Conservation (phyloP, 2,329 filamentous ascomycete species). For the Stachybotrys echinatus region DNA sequence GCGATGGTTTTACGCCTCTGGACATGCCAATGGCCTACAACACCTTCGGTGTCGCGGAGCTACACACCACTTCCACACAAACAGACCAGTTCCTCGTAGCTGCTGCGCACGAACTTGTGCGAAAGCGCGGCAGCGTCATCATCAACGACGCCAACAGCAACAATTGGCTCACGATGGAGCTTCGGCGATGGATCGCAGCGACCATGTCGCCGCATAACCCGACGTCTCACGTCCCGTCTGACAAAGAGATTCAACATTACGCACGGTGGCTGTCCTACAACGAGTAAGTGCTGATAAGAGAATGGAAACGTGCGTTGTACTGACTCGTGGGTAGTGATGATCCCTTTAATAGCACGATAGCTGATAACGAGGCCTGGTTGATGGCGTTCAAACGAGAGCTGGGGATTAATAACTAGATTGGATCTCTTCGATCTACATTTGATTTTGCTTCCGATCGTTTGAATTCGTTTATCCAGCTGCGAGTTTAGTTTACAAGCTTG, state of each 20-base stretch:
- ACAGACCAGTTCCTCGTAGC: not conserved
- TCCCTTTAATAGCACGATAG: slow-evolving; percentile 17
- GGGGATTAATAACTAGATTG: slow-evolving; percentile 7
- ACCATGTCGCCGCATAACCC: slow-evolving; percentile 19
- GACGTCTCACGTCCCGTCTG: slow-evolving; percentile 12
- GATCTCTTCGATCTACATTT: no score
- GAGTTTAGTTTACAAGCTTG: no score
- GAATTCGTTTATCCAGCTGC: no score
- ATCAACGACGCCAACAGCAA: slow-evolving; percentile 17
- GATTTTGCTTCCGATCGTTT: no score
- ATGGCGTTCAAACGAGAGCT: slow-evolving; percentile 15
- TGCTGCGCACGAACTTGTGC: slow-evolving; percentile 7
- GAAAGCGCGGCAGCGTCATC: slow-evolving; percentile 12
- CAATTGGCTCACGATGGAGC: slow-evolving; percentile 14
- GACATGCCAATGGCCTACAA: not conserved
- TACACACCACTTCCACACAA: not conserved
- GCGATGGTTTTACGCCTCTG: not conserved
- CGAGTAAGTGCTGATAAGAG: slow-evolving; percentile 10
- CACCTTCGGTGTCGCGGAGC: not conserved
- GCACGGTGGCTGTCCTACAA: slow-evolving; percentile 19
- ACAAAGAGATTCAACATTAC: slow-evolving; percentile 20
- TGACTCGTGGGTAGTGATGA: slow-evolving; percentile 11
- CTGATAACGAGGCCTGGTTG: slow-evolving; percentile 17
- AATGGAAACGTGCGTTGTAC: not conserved
- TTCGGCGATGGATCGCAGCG: slow-evolving; percentile 14